Conservation (phyloP, 345 rosid genomes). For the Nephelium lappaceum region DNA sequence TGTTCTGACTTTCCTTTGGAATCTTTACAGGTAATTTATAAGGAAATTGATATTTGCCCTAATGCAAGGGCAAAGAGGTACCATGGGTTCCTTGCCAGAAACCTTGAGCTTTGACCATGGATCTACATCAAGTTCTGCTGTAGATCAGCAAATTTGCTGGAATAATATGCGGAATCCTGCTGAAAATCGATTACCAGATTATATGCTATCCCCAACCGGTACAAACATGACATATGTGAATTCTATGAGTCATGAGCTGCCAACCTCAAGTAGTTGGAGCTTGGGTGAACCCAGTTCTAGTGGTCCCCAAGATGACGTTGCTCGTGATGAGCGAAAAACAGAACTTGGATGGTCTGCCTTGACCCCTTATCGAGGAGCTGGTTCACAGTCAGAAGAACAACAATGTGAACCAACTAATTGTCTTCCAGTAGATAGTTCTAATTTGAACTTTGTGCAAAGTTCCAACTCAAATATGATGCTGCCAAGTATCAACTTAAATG, state of each 20-base stretch:
- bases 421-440: conserved; percentile 35
- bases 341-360: conserved; percentile 48
- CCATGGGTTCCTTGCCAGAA: conserved; percentile 74
- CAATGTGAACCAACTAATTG: conserved; percentile 34
- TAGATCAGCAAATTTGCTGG: conserved; percentile 72
- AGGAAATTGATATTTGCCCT: conserved; percentile 34
- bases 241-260: conserved; percentile 60
- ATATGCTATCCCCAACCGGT: conserved; percentile 47
- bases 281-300: conserved; percentile 59
- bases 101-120: conserved; percentile 76
- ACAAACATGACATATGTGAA: conserved; percentile 36
- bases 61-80: conserved; percentile 90
- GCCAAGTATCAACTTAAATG: conserved; percentile 60
- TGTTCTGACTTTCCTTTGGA: conserved; percentile 32
- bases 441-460: conserved; percentile 46
- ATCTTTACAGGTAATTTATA: conserved; percentile 7
- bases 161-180: conserved; percentile 52
- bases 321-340: conserved; percentile 43
- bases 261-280: conserved; percentile 46
- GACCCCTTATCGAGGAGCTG: conserved; percentile 32
- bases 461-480: conserved; percentile 38
- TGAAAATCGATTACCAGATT: conserved; percentile 51
- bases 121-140: conserved; percentile 61
- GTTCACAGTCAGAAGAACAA: conserved; percentile 50
- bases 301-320: conserved; percentile 44